Percentiles rank a stretch among this genome's conserved stretches.
phyloP scores from a whole-genome alignment of 2,329 filamentous ascomycete genomes.

The Fusarium palustre region DNA sequence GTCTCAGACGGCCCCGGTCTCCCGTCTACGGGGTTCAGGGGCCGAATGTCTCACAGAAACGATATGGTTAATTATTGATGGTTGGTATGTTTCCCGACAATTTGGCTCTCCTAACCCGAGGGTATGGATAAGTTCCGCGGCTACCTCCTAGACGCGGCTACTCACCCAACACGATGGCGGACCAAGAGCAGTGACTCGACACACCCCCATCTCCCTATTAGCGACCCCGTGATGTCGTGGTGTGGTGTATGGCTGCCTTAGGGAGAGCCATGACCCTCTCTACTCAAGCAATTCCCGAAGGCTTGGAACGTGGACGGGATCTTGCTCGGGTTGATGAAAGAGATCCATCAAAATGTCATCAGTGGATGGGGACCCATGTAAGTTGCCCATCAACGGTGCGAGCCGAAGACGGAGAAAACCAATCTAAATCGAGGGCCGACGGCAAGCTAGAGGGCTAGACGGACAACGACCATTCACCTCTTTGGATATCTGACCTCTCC shows the following conservation, averaged over 20 bases:
- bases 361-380: slow-evolving; percentile 46
- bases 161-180: slow-evolving; percentile 15
- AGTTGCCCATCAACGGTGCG: slow-evolving; percentile 53
- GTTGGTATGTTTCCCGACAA: slow-evolving; percentile 32
- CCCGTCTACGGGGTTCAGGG: slow-evolving; percentile 38
- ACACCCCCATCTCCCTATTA: slow-evolving; percentile 20
- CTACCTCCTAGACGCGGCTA: slow-evolving; percentile 10
- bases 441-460: slow-evolving; percentile 39
- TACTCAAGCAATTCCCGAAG: slow-evolving; percentile 44
- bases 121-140: slow-evolving; percentile 22
- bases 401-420: slow-evolving; percentile 53
- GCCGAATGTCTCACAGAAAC: slow-evolving; percentile 10
- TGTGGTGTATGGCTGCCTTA: slow-evolving; percentile 31
- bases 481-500: slow-evolving; percentile 34
- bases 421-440: slow-evolving; percentile 50
- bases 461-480: slow-evolving; percentile 35
- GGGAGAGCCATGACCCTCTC: slow-evolving; percentile 20
- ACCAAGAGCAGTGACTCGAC: slow-evolving; percentile 13
- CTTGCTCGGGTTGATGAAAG: slow-evolving; percentile 43
- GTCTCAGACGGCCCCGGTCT: slow-evolving; percentile 32
- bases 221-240: slow-evolving; percentile 28
- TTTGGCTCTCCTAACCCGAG: slow-evolving; percentile 35
- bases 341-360: slow-evolving; percentile 39
- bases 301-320: slow-evolving; percentile 48
- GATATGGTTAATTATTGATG: slow-evolving; percentile 13